These are phyloP conservation scores for Eleusine coracana DNA, from an alignment of 176 grass and related monocot genomes.

Conservation along the genomic window DNA sequence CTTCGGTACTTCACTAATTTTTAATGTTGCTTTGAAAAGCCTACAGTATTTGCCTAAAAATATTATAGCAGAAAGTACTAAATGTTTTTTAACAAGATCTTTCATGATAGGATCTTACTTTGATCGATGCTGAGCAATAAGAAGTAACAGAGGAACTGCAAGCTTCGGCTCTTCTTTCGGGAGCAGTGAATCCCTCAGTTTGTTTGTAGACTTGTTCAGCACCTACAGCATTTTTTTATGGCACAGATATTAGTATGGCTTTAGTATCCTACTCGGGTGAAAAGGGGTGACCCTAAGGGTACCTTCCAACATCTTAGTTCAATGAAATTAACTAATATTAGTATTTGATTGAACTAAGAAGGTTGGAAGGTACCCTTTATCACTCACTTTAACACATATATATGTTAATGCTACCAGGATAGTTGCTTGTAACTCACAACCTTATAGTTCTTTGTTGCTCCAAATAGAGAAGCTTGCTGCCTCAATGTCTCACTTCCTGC, in stretches of 20 bases:
- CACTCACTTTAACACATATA: not conserved
- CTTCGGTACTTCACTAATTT: not conserved
- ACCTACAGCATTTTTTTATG: slow-evolving; percentile 48
- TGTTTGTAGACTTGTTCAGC: slow-evolving; percentile 92
- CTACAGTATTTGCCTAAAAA: no score
- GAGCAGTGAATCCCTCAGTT: slow-evolving; percentile 79
- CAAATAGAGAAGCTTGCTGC: slow-evolving; percentile 84
- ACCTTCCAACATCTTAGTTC: not conserved
- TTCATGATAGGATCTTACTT: slow-evolving; percentile 59
- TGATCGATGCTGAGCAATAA: slow-evolving; percentile 93
- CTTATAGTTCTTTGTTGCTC: slow-evolving; percentile 89
- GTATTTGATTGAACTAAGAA: not conserved
- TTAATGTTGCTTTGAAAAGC: not conserved
- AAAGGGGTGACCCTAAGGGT: not conserved
- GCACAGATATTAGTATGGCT: not conserved
- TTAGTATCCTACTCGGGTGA: slow-evolving; percentile 11
- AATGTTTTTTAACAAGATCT: not conserved
- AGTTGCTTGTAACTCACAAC: slow-evolving; percentile 40
- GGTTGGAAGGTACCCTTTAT: not conserved
- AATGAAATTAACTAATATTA: not conserved
- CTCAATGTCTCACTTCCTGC: slow-evolving; percentile 92
- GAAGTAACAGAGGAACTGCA: slow-evolving; percentile 93
- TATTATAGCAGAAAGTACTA: not conserved
- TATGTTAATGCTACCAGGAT: slow-evolving; percentile 18
- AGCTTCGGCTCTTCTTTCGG: slow-evolving; percentile 93